Evolutionary conservation across 441 rosid genomes (phyloP).

Genomic region (Omphalea diandra): DNA sequence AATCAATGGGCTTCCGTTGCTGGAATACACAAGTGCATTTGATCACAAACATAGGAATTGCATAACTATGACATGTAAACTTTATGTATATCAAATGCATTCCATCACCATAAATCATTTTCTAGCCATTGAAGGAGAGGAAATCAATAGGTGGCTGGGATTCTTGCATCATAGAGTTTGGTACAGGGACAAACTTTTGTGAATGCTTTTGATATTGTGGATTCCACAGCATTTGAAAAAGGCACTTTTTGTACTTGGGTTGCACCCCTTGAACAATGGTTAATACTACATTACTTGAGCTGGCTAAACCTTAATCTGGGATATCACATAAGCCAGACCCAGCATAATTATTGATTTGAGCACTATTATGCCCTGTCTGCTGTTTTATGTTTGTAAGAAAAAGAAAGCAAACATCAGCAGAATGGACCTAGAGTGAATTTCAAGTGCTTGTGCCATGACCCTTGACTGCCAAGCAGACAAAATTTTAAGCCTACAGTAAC

Average conservation of each 20-base stretch:
- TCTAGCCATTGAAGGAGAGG: neutral
- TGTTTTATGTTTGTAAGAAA: neutral
- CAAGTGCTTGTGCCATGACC: neutral
- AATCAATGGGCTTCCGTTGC: constrained; percentile 61
- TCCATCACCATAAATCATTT: neutral
- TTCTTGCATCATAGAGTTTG: neutral
- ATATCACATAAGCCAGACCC: neutral
- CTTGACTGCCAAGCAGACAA: neutral
- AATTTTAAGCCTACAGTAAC: neutral
- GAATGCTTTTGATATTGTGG: neutral
- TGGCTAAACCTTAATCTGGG: neutral
- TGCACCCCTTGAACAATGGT: neutral
- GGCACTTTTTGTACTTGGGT: neutral
- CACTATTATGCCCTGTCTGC: neutral
- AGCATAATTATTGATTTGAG: neutral
- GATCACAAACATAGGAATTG: neutral
- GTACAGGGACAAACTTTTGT: neutral
- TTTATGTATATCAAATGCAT: neutral
- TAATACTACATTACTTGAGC: neutral
- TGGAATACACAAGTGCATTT: constrained; percentile 22
- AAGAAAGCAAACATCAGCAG: neutral
- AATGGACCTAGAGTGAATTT: neutral
- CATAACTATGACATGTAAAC: neutral
- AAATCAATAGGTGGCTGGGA: neutral
- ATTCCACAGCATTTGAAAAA: neutral